Percentiles rank a stretch among this genome's conserved stretches.
These are phyloP conservation scores for Suillus cothurnatus DNA, from an alignment of 768 basidiomycete species.

Conservation along the genomic window DNA sequence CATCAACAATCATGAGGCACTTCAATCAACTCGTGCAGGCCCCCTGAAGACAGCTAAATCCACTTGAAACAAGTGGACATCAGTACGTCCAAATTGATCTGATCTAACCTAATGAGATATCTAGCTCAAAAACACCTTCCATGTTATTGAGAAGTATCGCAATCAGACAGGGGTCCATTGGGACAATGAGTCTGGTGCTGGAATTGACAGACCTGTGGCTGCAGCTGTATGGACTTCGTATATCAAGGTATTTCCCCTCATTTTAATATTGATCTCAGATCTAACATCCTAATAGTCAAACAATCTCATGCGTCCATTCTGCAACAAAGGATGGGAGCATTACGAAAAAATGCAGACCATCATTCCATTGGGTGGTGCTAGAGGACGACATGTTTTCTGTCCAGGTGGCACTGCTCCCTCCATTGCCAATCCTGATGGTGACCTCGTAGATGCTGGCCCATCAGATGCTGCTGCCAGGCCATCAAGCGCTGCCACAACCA, in stretches of 20 bases:
- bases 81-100: background rate
- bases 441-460: background rate
- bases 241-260: background rate
- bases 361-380: background rate
- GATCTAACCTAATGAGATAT: background rate
- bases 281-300: background rate
- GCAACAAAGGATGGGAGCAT: background rate
- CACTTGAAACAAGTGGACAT: background rate
- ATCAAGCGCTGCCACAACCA: background rate
- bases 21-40: background rate
- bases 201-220: background rate
- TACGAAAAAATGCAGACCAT: conserved; percentile 2
- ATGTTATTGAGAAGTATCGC: background rate
- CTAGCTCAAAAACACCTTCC: background rate
- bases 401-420: background rate
- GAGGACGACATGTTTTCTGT: too few species aligned
- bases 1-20: background rate
- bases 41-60: background rate
- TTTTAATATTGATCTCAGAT: background rate
- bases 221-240: background rate
- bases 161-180: conserved; percentile 2
- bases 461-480: background rate
- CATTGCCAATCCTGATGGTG: background rate
- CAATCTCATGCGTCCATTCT: background rate
- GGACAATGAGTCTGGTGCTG: background rate